Evolutionary conservation across 805 yeast genomes (phyloP), one percentile per base, ranked within the genome.

Genomic region (Yarrowia sp.): DNA sequence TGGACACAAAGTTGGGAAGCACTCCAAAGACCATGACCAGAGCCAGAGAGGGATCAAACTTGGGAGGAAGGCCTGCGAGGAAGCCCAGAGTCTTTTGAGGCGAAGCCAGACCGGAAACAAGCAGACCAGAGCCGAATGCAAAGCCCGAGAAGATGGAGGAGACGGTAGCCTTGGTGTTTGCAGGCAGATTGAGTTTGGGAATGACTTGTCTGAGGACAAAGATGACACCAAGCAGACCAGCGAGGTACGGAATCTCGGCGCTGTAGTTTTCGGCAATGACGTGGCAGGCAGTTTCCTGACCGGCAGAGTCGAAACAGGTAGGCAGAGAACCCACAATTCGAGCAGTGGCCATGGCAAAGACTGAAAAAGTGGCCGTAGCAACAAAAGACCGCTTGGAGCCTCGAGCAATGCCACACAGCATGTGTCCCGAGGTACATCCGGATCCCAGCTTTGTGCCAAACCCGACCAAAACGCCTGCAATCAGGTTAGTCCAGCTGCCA

Each of bases 381-480:
- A 77, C 77, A 13, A 82, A 62, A 15, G 83, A 79, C 66, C 86
- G 72, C 64, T 73, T 60, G 51, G 84, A 73, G 4, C 80, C 68
- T 53, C 85, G 73, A 9, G 84, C 78, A n/a, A 83, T 61, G 0
- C 86, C 86, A 17, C 76, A 74, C 6, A 83, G 71, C 84, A 83
- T 80, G 68, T 83, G 86, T 2, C 86, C 86, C 0, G 85, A 81
- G 1, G 86, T 83, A 65, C 86, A 83, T 1, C 86, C 86, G 35
- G 77, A 73, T 0, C 83, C 85, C 36, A 75, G 69, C 38, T 76
- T 76, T 0, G 86, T 79, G 0, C 86, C 86, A 1, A 79, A 18
- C 0, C 86, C 86, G 2, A 78, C 82, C 1, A 82, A 68, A 0
- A 76, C 64, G 0, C 86, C 85, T 1, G 82, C 76, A 9, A 68